phyloP scores from a whole-genome alignment of 2,329 filamentous ascomycete genomes.

The Atkinsonella texensis region DNA sequence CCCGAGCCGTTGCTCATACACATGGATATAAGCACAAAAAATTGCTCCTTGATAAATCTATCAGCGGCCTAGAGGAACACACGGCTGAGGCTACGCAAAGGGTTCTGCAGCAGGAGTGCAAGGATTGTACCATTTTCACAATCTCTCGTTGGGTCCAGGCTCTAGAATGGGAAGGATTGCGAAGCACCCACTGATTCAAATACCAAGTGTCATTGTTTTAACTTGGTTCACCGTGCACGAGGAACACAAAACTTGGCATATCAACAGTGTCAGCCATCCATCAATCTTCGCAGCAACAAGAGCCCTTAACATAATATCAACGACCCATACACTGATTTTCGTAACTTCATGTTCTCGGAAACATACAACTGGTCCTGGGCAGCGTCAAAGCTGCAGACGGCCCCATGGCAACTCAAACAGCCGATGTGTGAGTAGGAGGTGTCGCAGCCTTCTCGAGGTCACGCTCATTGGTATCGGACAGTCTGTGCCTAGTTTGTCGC shows the following conservation, averaged over 20 bases:
- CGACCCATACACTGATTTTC: background rate
- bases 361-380: background rate
- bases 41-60: no score
- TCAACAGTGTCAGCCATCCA: background rate
- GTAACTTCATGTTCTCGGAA: background rate
- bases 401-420: background rate
- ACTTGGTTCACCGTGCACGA: no score
- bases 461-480: conserved; percentile 10
- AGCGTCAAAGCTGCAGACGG: background rate
- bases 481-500: conserved; percentile 8
- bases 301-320: background rate
- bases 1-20: no score
- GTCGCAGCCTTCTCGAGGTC: conserved; percentile 6
- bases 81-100: no score
- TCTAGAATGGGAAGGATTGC: no score
- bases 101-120: no score
- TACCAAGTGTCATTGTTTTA: no score
- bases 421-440: background rate
- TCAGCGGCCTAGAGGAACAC: no score
- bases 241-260: background rate
- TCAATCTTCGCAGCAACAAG: background rate
- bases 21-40: no score
- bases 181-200: no score
- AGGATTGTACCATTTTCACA: no score
- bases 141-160: no score